Conservation (phyloP, 306 rosid species). For the Spatholobus suberectus region DNA sequence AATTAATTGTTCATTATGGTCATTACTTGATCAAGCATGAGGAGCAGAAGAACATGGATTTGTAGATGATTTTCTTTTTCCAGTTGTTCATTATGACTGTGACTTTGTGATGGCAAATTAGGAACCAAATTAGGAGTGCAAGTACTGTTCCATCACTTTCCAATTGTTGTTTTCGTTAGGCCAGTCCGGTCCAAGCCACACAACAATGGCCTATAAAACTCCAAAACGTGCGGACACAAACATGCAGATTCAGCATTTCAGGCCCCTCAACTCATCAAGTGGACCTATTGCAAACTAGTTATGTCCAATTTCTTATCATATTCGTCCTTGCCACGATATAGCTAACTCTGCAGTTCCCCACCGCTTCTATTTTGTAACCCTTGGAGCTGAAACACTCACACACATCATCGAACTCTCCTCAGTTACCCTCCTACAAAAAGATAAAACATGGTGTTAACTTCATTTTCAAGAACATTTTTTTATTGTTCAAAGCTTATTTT, state of each 20-base stretch:
- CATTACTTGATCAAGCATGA: slow-evolving; percentile 12
- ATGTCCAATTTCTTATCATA: slow-evolving; percentile 31
- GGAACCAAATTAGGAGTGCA: slow-evolving; percentile 30
- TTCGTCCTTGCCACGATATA: slow-evolving; percentile 27
- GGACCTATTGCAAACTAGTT: slow-evolving; percentile 38
- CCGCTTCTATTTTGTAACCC: neutral
- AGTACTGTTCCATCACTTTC: slow-evolving; percentile 41
- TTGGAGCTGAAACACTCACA: slow-evolving; percentile 25
- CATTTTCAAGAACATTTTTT: slow-evolving; percentile 12
- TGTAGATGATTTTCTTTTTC: neutral
- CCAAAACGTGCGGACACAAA: slow-evolving; percentile 33
- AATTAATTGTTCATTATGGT: neutral
- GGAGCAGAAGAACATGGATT: slow-evolving; percentile 13
- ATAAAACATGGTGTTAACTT: slow-evolving; percentile 61
- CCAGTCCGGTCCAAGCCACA: slow-evolving; percentile 45
- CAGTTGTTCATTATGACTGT: slow-evolving; percentile 32
- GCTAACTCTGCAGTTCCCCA: slow-evolving; percentile 29
- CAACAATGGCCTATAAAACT: slow-evolving; percentile 9
- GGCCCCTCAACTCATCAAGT: slow-evolving; percentile 50
- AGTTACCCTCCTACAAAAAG: slow-evolving; percentile 7
- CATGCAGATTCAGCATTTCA: slow-evolving; percentile 17
- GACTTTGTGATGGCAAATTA: slow-evolving; percentile 29
- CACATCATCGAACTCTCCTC: neutral
- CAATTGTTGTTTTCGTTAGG: slow-evolving; percentile 24
- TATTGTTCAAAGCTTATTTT: slow-evolving; percentile 9